Evolutionary conservation across 495 filamentous ascomycete species (phyloP), one percentile per base, ranked within the genome.

Genomic region (Ramalina peruviana): DNA sequence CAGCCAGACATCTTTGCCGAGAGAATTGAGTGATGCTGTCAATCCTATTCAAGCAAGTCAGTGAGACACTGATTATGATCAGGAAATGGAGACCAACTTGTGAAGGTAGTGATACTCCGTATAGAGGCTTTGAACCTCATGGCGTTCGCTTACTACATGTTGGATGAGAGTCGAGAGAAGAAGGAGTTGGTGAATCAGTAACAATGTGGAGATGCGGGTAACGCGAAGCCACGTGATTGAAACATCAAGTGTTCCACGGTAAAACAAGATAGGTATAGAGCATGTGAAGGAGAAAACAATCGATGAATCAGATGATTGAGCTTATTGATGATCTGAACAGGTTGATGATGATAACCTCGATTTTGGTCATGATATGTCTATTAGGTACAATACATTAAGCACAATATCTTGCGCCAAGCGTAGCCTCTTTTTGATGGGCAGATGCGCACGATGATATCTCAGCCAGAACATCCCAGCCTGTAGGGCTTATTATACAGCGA

Each of bases 1-100:
- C 43, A 97, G 73, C 92, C 93, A 97, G 38, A 88, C 92, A 55
- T 93, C 78, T 63, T 92, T 90, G 49, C 89, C 88, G 33, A 97
- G 72, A 6, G 88, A 88, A 44, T 80, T 80, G 49, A 97, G 74
- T 4, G 89, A 94, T 7, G 84, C 83, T 3, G 80, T 81, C 52
- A 98, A 72, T 65, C 93, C 89, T 95, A 57, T 41, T 7, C 6
- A 23, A 3, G 1, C 4, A 6, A 6, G 21, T 54, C 16, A 55
- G 30, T n/a, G 19, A 21, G 46, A 19, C 6, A 3, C 6, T 46
- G 17, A 40, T 15, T 3, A 6, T 20, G 16, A 21, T 33, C 30
- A 6, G 13, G 39, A 4, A 10, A 21, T 40, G 9, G n/a, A 20
- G 1, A 64, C 74, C 58, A 66, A 93, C 89, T 94, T 40, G 82